phyloP scores from a whole-genome alignment of 2,329 filamentous ascomycete genomes.

The Diplodia corticola region DNA sequence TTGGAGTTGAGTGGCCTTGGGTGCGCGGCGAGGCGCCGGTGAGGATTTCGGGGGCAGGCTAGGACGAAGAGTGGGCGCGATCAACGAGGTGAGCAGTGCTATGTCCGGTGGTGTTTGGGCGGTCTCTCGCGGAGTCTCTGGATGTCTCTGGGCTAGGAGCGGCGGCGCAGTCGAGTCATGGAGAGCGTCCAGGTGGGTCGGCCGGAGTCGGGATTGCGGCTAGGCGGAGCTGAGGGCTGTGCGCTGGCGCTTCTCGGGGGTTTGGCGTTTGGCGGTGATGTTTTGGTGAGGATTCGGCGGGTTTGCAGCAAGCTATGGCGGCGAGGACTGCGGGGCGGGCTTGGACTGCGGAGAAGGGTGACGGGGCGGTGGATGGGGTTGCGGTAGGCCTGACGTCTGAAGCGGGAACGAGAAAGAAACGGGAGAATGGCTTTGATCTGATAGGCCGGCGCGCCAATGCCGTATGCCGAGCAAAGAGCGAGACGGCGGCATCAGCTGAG shows the following conservation, averaged over 20 bases:
- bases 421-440: neutral
- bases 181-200: conserved; percentile 6
- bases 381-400: neutral
- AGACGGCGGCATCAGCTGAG: conserved; percentile 6
- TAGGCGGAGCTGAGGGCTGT: neutral
- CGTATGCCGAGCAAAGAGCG: conserved; percentile 8
- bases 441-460: neutral
- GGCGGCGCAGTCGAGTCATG: conserved; percentile 16
- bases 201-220: conserved; percentile 14
- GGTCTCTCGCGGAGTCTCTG: no score
- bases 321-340: neutral
- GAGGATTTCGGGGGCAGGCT: neutral
- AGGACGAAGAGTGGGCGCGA: neutral
- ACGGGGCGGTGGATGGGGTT: conserved; percentile 6
- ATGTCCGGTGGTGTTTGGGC: neutral
- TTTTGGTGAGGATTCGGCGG: no score
- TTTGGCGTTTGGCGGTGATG: neutral
- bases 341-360: conserved; percentile 4
- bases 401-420: neutral
- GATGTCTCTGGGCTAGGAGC: neutral
- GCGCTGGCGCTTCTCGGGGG: neutral
- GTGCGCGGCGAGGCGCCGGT: neutral
- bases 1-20: neutral
- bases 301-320: neutral
- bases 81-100: neutral